Conservation (phyloP, 305 asterid genomes). For the Coffea humblotiana region DNA sequence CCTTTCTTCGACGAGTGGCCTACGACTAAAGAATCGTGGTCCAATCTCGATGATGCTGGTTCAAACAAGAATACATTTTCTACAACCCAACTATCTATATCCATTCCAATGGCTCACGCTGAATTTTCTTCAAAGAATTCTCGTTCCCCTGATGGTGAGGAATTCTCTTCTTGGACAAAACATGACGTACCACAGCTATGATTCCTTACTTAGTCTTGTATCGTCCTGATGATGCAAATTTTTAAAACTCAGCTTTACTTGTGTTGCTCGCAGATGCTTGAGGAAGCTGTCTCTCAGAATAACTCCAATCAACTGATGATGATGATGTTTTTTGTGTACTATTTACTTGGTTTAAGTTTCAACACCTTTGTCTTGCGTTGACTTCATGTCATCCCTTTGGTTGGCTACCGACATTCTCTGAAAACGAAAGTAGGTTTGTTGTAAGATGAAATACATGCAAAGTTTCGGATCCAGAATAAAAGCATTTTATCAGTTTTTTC, state of each 20-base stretch:
- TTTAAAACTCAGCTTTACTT: not conserved
- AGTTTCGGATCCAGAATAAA: constrained; percentile 12
- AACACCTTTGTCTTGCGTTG: constrained; percentile 8
- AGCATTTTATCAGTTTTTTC: not conserved
- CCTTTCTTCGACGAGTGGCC: constrained; percentile 96
- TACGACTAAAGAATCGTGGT: constrained; percentile 74
- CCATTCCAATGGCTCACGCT: constrained; percentile 59
- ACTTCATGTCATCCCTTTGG: not conserved
- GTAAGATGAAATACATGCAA: constrained; percentile 4
- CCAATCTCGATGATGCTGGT: constrained; percentile 56
- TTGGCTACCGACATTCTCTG: constrained; percentile 1
- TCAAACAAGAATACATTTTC: constrained; percentile 58
- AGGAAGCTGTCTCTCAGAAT: constrained; percentile 26
- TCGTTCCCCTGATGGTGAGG: constrained; percentile 63
- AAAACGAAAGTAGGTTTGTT: constrained; percentile 1
- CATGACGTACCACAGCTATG: too few species aligned
- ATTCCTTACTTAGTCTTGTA: not conserved
- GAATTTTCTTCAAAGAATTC: constrained; percentile 56
- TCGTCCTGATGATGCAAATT: not conserved
- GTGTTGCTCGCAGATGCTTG: constrained; percentile 40
- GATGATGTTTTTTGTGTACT: constrained; percentile 16
- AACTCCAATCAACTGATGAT: constrained; percentile 19
- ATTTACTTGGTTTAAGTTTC: not conserved
- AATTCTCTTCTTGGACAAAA: not conserved
- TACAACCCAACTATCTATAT: constrained; percentile 73